Base-by-base conservation (phyloP, 164 flowering plant species). In the Amborella trichopoda region DNA sequence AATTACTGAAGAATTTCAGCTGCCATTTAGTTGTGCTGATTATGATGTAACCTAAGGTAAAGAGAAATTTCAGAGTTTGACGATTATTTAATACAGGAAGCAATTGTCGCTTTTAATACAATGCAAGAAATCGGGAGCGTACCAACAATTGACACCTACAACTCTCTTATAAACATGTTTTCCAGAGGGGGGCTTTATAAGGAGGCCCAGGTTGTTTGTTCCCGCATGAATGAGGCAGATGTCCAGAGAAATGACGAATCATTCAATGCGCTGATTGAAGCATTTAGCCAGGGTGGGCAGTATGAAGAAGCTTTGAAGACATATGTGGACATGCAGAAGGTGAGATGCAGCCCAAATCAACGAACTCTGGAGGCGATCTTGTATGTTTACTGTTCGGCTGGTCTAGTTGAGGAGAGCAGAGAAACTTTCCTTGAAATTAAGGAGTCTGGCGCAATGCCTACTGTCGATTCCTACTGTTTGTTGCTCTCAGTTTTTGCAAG, bases 401-500 rank as follows among this genome's bases (percentile, higher is more conserved):
- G 83, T 37, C 89, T 90, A 50, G 80, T 81, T 44, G 87, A 90
- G 49, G 95, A 86, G 77, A 67, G 94, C 55, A 73, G 60, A 66
- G 80, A 83, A 63, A 88, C 81, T 40, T 90, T 90, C 56, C 50
- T 50, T 57, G 95, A 83, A 68, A 86, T 86, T 41, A 73, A 79
- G 66, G 74, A 67, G 38, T 70, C 67, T n/a, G 94, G 88, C 54
- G 61, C 71, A 42, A 51, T 78, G 66, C 95, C 98, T 2, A 83
- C 76, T 58, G 68, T 83, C 52, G 77, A 80, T 70, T 79, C 91
- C 66, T 81, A 90, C 63, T 86, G 94, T 49, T 72, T 77, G 83
- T 72, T 86, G 89, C 77, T 90, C 40, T 82, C 91, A n/a, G 79
- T 76, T 47, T 81, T 70, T 68, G 91, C 87, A 39, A 90, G 74